A percentile compares a stretch with the other conserved stretches of the same genome.
Evolutionary conservation across 441 rosid species (phyloP).

Genomic region (Mallotus repandus): DNA sequence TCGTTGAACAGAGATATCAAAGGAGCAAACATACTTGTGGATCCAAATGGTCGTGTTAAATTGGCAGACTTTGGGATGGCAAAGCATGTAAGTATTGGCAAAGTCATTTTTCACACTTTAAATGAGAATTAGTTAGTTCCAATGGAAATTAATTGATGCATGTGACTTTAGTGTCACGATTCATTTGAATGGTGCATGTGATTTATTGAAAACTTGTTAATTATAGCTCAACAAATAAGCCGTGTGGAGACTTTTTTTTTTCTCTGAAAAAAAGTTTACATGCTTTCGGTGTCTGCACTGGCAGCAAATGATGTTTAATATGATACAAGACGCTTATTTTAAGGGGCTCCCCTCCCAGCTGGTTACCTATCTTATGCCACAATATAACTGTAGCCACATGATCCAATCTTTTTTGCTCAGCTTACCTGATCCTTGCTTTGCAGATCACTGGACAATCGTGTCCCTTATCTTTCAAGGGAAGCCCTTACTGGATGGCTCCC

Average conservation of each 20-base stretch:
- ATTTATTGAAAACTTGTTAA: background rate
- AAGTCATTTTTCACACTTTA: conserved; percentile 14
- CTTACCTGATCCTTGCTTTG: conserved; percentile 20
- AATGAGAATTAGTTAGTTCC: background rate
- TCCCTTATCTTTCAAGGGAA: conserved; percentile 93
- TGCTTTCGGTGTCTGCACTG: background rate
- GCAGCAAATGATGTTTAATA: background rate
- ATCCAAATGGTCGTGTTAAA: conserved; percentile 92
- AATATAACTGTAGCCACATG: background rate
- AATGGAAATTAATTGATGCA: conserved; percentile 11
- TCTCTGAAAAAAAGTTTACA: conserved; percentile 1
- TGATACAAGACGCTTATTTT: conserved; percentile 7
- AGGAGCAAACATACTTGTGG: conserved; percentile 97
- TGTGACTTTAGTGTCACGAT: conserved; percentile 8
- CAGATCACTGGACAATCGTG: conserved; percentile 96
- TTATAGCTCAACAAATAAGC: background rate
- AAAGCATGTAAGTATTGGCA: conserved; percentile 68
- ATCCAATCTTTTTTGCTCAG: background rate
- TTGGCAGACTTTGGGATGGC: conserved; percentile 99
- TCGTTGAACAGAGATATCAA: conserved; percentile 77
- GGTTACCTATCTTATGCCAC: background rate
- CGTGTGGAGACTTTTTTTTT: conserved; percentile 13
- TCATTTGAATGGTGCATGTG: conserved; percentile 4
- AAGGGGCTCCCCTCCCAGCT: background rate
- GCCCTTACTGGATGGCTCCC: conserved; percentile 99